Evolutionary conservation across 495 filamentous ascomycete genomes (phyloP), one percentile per base, ranked within the genome.

Genomic region (Apodospora peruviana): DNA sequence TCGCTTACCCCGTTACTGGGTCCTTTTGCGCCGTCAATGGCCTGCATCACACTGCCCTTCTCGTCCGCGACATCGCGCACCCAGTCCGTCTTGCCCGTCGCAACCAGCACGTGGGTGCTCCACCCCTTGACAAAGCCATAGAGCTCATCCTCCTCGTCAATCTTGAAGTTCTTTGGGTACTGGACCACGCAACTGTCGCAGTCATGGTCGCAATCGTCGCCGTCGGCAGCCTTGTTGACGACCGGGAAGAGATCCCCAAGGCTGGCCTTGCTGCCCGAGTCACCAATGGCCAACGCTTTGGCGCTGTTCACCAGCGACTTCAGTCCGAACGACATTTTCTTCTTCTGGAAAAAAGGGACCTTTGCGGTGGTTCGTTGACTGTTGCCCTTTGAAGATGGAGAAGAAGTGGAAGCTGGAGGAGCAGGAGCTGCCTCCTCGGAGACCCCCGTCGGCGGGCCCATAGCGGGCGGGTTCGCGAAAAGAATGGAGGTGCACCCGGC

Each of bases 51-150:
- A 60, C 90, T 95, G 1, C 90, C 94, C 66, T 82, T 80, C 71
- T 97, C 93, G 56, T 97, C 87, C 38, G 81, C 83, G 12, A 97
- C 87, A 69, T 95, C 85, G 40, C 87, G 69, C 56, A 91, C 84
- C 93, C 93, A 98, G 69, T 98, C 94, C 19, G 84, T 83, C 73
- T 96, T 95, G 35, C 90, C 90, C 2, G 93, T 98, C 10, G 91
- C 93, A 16, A 98, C 89, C 34, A 98, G 75, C 47, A 95, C 59
- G 65, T 98, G 93, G 16, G 88, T 91, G 44, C 81, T 81, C 85
- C 89, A 98, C 9, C 84, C 88, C 52, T 93, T 90, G 32, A 97
- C 80, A 39, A 86, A 74, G 2, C 93, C 93, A 61, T 93, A 97
- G 23, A 98, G 68, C 59, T 86, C 73, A 50, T 93, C 87, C 19